Evolutionary conservation across 768 basidiomycete genomes (phyloP).

Genomic region (Neoboletus subvelutipes): DNA sequence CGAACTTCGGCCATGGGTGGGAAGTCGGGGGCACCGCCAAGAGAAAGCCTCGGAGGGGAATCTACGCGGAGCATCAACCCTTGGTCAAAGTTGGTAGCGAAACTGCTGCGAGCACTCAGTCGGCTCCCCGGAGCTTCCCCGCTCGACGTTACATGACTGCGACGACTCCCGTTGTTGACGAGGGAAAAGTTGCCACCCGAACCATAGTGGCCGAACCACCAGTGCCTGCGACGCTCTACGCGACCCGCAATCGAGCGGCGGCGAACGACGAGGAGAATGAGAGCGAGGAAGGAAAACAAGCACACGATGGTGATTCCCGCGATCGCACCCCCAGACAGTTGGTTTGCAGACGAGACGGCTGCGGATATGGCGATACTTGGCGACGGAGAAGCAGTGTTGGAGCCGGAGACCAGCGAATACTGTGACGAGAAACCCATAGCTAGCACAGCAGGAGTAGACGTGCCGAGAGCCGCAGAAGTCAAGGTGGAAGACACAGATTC

Average conservation of each 20-base stretch:
- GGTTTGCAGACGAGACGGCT: slow-evolving; percentile 20
- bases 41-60: slow-evolving; percentile 15
- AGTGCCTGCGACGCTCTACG: slow-evolving; percentile 39
- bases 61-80: slow-evolving; percentile 28
- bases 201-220: slow-evolving; percentile 42
- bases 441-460: neutral
- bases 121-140: slow-evolving; percentile 22
- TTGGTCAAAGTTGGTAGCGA: slow-evolving; percentile 60
- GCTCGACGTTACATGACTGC: slow-evolving; percentile 12
- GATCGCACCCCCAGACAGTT: slow-evolving; percentile 45
- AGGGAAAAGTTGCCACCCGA: neutral
- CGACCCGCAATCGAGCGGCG: slow-evolving; percentile 45
- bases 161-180: slow-evolving; percentile 13
- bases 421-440: neutral
- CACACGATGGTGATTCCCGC: slow-evolving; percentile 43
- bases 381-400: slow-evolving; percentile 12
- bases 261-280: slow-evolving; percentile 46
- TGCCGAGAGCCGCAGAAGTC: neutral
- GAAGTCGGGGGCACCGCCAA: slow-evolving; percentile 34
- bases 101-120: slow-evolving; percentile 54
- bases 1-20: slow-evolving; percentile 60
- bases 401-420: slow-evolving; percentile 8
- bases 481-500: neutral
- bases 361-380: slow-evolving; percentile 10
- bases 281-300: slow-evolving; percentile 30